phyloP scores from a whole-genome alignment of 139 green algal species.

The Chlamydomonas sp. region DNA sequence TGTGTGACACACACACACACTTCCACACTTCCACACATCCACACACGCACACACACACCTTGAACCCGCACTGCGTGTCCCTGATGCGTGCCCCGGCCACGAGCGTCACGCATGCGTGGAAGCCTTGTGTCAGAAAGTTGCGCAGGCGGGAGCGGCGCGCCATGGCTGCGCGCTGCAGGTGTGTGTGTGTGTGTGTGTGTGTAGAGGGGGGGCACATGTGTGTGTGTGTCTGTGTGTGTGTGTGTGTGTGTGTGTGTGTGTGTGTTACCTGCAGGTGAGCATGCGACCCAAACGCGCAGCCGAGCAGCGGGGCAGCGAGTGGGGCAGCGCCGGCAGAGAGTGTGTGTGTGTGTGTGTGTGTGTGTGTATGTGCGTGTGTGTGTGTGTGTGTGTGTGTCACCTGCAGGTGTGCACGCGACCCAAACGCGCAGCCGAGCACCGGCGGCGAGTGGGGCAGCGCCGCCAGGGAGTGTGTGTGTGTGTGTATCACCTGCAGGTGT shows the following conservation, averaged over 20 bases:
- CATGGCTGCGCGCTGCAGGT: conserved; percentile 55
- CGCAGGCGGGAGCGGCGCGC: conserved; percentile 55
- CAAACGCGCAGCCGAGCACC: conserved; percentile 37
- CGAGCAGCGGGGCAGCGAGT: conserved; percentile 8
- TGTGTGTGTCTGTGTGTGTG: too few species aligned
- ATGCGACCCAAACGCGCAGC: conserved; percentile 53
- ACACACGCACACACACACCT: conserved; percentile 42
- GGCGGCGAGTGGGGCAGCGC: too few species aligned
- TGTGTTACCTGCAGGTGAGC: too few species aligned
- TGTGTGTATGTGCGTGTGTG: too few species aligned
- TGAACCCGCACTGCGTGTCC: conserved; percentile 96
- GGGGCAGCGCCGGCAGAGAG: neutral
- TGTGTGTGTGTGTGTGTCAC: too few species aligned
- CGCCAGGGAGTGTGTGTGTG: too few species aligned
- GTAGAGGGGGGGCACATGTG: too few species aligned
- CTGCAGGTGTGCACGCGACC: conserved; percentile 64
- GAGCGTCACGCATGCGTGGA: conserved; percentile 77
- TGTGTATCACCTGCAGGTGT: too few species aligned
- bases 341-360: neutral
- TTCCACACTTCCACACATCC: conserved; percentile 1
- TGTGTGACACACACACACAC: neutral
- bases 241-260: too few species aligned
- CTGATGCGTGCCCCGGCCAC: conserved; percentile 60
- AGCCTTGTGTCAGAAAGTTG: conserved; percentile 81
- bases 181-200: too few species aligned